phyloP scores from a whole-genome alignment of 176 grass and related monocot species.

The Oryza meyeriana region DNA sequence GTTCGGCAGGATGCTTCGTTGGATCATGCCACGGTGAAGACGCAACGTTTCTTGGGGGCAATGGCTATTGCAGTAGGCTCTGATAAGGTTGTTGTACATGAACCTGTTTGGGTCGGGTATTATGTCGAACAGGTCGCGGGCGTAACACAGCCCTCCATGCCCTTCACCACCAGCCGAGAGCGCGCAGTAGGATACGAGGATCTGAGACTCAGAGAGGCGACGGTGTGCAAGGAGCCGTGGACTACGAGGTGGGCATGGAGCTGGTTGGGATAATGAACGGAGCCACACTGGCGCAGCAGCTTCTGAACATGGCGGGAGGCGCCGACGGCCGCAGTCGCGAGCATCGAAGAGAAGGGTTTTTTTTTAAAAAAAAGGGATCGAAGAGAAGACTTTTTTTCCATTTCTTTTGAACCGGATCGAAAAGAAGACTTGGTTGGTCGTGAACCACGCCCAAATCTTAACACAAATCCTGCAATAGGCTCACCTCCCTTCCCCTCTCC shows the following conservation, averaged over 20 bases:
- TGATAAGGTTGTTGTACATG: constrained; percentile 28
- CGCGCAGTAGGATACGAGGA: constrained; percentile 35
- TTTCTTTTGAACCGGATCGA: too few relatives aligned
- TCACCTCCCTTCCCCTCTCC: too few relatives aligned
- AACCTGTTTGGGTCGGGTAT: constrained; percentile 30
- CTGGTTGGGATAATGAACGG: constrained; percentile 31
- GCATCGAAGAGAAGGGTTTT: too few relatives aligned
- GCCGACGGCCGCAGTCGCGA: background rate
- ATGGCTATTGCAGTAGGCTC: constrained; percentile 14
- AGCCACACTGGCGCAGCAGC: constrained; percentile 21
- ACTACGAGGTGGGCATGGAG: constrained; percentile 37
- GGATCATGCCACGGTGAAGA: constrained; percentile 18
- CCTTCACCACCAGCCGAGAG: background rate
- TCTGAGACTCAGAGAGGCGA: constrained; percentile 18
- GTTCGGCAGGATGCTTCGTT: constrained; percentile 29
- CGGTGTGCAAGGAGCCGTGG: background rate
- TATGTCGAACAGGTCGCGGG: constrained; percentile 31
- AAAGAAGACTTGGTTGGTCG: too few relatives aligned
- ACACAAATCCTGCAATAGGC: too few relatives aligned
- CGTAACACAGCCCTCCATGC: constrained; percentile 20
- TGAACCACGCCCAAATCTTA: too few relatives aligned
- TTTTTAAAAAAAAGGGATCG: too few relatives aligned
- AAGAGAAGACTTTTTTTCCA: too few relatives aligned
- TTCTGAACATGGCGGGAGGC: constrained; percentile 2
- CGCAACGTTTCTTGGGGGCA: constrained; percentile 8